Base-by-base conservation (phyloP, 2,329 filamentous ascomycete species). In the Fusarium zealandicum region DNA sequence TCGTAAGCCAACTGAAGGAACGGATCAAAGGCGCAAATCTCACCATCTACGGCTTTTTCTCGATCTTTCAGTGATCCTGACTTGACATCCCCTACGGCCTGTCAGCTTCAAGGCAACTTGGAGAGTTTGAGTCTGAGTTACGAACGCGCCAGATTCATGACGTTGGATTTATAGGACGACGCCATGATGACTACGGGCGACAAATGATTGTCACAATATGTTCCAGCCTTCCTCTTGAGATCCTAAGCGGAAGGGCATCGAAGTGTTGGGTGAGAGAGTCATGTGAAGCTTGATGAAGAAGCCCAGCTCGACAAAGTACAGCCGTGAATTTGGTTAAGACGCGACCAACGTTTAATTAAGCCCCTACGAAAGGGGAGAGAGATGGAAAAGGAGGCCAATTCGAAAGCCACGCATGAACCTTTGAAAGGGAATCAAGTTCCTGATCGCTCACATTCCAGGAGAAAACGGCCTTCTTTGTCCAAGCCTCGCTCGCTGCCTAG, bases 1-100 rank as follows among this genome's bases (percentile, higher is more conserved):
- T 18, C 35, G 57, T 64, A 14, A 60, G 59, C 13, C n/a, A 40
- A 30, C 39, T 3, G 13, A 25, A 14, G 17, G 7, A 2, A 45
- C 25, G 20, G 28, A 31, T 38, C 44, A 25, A 22, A 12, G 30
- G n/a, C 12, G 14, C 10, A 31, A 40, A 6, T 40, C 70, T 44
- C 63, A 78, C 76, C 75, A 59, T 78, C 75, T 2, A 80, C 59
- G 10, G 75, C 76, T 28, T 72, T 70, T 22, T 75, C 72, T 25
- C 76, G 73, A 37, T 75, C 70, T 58, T 72, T 78, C 35, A 73
- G 18, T 22, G 69, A 67, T 7, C 69, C 70, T 14, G 69, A 69
- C 43, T 71, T 73, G 38, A 75, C 68, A 38, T 72, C 67, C 17
- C 64, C 75, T 78, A 52, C 8, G 16, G 27, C 30, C 20, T 14